Evolutionary conservation across 768 basidiomycete species (phyloP).

Genomic region (Pleurotus salmoneostramineus): DNA sequence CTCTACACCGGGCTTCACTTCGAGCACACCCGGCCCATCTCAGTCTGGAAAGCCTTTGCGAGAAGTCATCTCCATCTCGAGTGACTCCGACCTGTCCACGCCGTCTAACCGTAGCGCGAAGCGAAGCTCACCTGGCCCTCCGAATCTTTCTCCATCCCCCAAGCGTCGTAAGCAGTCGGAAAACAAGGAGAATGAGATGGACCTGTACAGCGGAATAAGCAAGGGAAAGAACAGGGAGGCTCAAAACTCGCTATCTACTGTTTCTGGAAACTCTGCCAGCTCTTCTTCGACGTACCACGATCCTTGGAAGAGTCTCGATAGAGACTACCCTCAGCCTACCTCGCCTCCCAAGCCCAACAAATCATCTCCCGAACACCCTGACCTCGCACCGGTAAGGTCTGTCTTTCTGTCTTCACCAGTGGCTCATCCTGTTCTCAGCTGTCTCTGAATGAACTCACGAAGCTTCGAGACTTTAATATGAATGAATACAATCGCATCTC

Average conservation of each 20-base stretch:
- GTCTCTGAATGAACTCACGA: conserved; percentile 22
- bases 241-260: conserved; percentile 10
- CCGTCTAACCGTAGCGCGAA: conserved; percentile 8
- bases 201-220: neutral
- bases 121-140: conserved; percentile 14
- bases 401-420: neutral
- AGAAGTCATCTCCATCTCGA: conserved; percentile 2
- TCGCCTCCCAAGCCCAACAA: neutral
- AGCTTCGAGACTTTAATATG: conserved; percentile 24
- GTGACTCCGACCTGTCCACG: neutral
- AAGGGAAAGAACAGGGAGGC: conserved; percentile 16
- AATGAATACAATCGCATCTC: conserved; percentile 20
- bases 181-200: conserved; percentile 14
- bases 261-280: neutral
- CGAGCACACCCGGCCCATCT: neutral
- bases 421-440: conserved; percentile 19
- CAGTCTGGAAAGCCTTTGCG: neutral
- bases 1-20: conserved; percentile 11
- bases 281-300: conserved; percentile 13
- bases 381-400: conserved; percentile 22
- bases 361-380: conserved; percentile 14
- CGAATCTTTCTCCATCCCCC: conserved; percentile 12
- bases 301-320: conserved; percentile 22
- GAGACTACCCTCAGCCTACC: conserved; percentile 19
- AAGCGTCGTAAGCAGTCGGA: conserved; percentile 13